These are phyloP conservation scores for Cyberlindnera euphorbiiphila DNA, from an alignment of 805 yeast genomes.

Conservation along the genomic window DNA sequence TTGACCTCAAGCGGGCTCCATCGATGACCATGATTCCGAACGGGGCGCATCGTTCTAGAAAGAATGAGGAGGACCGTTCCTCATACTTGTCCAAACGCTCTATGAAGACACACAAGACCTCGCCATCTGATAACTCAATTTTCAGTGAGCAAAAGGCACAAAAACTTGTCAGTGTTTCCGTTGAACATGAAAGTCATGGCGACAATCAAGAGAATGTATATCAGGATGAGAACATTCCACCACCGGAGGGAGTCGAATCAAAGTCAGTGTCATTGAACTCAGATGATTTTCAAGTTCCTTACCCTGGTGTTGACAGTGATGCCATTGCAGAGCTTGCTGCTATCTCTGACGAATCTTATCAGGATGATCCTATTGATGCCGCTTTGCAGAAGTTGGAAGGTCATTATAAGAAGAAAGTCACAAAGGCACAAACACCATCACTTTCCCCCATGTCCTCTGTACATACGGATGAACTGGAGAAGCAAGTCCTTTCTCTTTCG, in stretches of 20 bases:
- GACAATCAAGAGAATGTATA: constrained; percentile 8
- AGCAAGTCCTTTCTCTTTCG: constrained; percentile 20
- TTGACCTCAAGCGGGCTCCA: constrained; percentile 22
- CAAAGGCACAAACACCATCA: constrained; percentile 3
- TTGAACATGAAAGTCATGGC: constrained; percentile 7
- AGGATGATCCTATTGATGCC: constrained; percentile 65
- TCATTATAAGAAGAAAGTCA: constrained; percentile 29
- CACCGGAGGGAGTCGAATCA: background rate
- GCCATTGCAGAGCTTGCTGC: constrained; percentile 76
- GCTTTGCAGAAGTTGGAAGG: constrained; percentile 84
- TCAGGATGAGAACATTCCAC: background rate
- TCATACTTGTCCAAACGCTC: constrained; percentile 27
- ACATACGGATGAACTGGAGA: constrained; percentile 21
- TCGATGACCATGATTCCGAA: constrained; percentile 25
- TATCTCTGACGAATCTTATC: constrained; percentile 72
- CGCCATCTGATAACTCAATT: constrained; percentile 20
- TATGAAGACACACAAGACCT: constrained; percentile 14
- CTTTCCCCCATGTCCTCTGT: constrained; percentile 10
- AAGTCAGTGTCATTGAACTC: constrained; percentile 11
- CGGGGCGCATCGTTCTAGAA: constrained; percentile 10
- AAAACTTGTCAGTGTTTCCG: constrained; percentile 17
- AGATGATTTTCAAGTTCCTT: constrained; percentile 28
- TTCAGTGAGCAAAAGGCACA: constrained; percentile 19
- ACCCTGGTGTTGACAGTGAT: constrained; percentile 47
- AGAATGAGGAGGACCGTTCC: constrained; percentile 10